Evolutionary conservation across 2,329 filamentous ascomycete species (phyloP), one percentile per base, ranked within the genome.

Genomic region (Colletotrichum echinochloae): DNA sequence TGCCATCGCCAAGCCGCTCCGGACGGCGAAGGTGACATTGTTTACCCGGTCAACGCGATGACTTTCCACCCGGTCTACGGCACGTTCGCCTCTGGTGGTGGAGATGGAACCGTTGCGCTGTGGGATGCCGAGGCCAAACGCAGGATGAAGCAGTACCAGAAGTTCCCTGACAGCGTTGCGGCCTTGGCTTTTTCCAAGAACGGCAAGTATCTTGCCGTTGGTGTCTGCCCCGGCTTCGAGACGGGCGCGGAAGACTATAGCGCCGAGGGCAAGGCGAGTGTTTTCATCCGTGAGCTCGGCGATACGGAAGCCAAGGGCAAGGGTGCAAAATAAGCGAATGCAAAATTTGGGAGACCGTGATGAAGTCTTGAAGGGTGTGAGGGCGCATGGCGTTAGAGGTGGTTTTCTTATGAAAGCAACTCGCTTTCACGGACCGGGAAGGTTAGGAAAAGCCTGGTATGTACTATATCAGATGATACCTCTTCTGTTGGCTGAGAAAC

Each of bases 111-210:
- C 11, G 94, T 97, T n/a, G 93, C 94, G 6, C 83, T 98, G 52
- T 98, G 95, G 95, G 95, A 98, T 79, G 94, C 93, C 12, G 91
- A 94, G 76, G 93, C 93, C 66, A 98, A 97, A 89, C 88, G 94
- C 76, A 89, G 95, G 79, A 93, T 98, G 80, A 89, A 94, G 78
- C 93, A 97, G 79, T 97, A 97, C 80, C 93, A 94, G 76, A 92
- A 93, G 77, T 94, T 95, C 68, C 87, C 91, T 20, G 90, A 94
- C 52, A 94, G 91, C 76, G 89, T 98, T 9, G 91, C 93, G 12
- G 91, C 92, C 0, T 82, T 97, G 71, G 88, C 89, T 1, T 98
- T 97, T 79, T 94, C 91, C 48, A 84, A 83, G 1, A 91, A 96
- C 76, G 95, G 95, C 9, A 92, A 88, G 75, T 92, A 90, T 73